Evolutionary conservation across 352 stramenopile genomes (phyloP), one percentile per base, ranked within the genome.

Genomic region (Phytophthora foliorum): DNA sequence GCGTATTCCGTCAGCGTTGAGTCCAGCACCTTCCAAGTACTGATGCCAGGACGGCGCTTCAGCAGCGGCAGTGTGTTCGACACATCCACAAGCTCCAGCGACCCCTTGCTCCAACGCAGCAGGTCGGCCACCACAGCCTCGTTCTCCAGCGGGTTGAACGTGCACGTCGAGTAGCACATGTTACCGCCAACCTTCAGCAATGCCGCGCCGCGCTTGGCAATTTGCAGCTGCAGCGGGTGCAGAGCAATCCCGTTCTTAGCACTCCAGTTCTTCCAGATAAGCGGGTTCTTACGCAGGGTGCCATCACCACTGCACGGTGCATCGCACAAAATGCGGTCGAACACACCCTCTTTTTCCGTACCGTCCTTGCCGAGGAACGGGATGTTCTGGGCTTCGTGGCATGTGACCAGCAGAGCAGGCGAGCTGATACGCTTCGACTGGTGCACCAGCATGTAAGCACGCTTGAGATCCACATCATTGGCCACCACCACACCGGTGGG

Each of bases 121-220:
- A 99, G 79, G 24, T 98, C 93, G 0, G 91, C 86, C 8, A 99
- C 97, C n/a, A 99, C 96, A 9, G 98, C 98, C 78, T 99, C 98
- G 80, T 99, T 97, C 84, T 99, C 98, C 24, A 99, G 78, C 13
- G 98, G 98, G 82, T 99, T 99, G 66, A 99, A 93, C 57, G 93
- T 99, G 68, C 98, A 99, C 57, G 96, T 99, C 38, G 92, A 98
- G 79, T 99, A 99, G 51, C 97, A 98, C 82, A 99, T 97, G 64
- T 85, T 89, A 17, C 97, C 97, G 10, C 94, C 96, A 22, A 98
- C 78, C 69, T 96, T 97, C 7, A 99, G 75, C 22, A 99, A 76
- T 36, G 93, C 77, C 13, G 96, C 87, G 19, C 95, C 97, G 21
- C 97, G 90, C 64, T 94, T 89, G 46, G 98, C 92, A 72, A 99